Conservation (phyloP, 257 asterid genomes). For the Parsonsia alboflavescens region DNA sequence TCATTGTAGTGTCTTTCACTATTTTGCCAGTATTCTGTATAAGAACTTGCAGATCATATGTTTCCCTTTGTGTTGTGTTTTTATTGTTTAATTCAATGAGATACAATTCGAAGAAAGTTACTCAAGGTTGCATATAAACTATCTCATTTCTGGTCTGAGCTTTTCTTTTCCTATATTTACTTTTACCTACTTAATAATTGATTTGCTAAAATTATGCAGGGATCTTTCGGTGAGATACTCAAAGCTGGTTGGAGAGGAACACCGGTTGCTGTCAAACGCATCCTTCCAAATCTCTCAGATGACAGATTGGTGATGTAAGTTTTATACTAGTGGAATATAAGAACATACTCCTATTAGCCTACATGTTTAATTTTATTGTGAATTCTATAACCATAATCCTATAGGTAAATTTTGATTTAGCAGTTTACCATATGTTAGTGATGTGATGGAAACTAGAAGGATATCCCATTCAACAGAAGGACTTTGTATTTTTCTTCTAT, state of each 20-base stretch:
- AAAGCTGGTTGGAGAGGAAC: slow-evolving; percentile 97
- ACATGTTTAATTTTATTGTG: neutral
- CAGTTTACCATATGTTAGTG: neutral
- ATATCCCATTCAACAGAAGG: neutral
- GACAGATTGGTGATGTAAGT: slow-evolving; percentile 92
- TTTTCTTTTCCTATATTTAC: slow-evolving; percentile 6
- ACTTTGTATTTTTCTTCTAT: neutral
- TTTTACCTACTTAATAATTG: slow-evolving; percentile 13
- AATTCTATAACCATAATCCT: neutral
- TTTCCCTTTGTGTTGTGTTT: neutral
- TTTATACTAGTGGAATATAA: slow-evolving; percentile 6
- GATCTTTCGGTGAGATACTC: slow-evolving; percentile 97
- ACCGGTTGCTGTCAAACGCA: slow-evolving; percentile 94
- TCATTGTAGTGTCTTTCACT: neutral
- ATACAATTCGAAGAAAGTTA: neutral
- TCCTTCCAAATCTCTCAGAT: slow-evolving; percentile 94
- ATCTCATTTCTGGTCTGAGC: neutral
- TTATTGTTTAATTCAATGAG: neutral
- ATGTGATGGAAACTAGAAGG: neutral
- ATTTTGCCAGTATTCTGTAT: neutral
- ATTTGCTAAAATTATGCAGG: slow-evolving; percentile 46
- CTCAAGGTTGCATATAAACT: slow-evolving; percentile 2
- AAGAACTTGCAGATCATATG: neutral
- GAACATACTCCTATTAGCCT: neutral
- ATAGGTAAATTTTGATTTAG: neutral